A percentile compares a stretch with the other conserved stretches of the same genome.
These are phyloP conservation scores for Metarhizium guizhouense DNA, from an alignment of 2,329 filamentous ascomycete species.

Conservation along the genomic window DNA sequence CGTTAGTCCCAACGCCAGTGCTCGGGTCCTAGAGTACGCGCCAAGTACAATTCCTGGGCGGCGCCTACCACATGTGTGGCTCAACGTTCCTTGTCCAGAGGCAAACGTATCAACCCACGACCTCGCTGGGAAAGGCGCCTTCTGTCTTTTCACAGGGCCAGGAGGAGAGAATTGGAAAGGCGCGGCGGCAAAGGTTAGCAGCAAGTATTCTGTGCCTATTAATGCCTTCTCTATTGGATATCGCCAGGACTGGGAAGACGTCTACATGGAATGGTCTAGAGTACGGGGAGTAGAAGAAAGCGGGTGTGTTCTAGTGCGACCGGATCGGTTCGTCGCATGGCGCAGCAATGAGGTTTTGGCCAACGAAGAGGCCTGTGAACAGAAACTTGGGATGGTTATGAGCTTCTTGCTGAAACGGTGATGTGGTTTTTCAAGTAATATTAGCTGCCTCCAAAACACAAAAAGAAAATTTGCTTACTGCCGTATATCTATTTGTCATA, in stretches of 20 bases:
- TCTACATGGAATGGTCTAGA: conserved; percentile 51
- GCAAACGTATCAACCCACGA: conserved; percentile 47
- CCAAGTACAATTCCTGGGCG: conserved; percentile 49
- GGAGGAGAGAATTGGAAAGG: conserved; percentile 45
- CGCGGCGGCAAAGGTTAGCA: conserved; percentile 32
- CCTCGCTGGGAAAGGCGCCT: conserved; percentile 45
- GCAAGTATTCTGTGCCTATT: conserved; percentile 35
- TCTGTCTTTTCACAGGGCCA: conserved; percentile 43
- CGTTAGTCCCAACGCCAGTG: conserved; percentile 24
- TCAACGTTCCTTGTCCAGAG: conserved; percentile 38
- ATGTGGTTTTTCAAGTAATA: too few relatives aligned
- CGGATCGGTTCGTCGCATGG: conserved; percentile 52
- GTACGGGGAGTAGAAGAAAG: conserved; percentile 45
- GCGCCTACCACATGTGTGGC: conserved; percentile 54
- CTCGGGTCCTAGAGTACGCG: conserved; percentile 28
- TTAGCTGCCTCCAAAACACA: too few relatives aligned
- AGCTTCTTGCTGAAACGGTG: too few relatives aligned
- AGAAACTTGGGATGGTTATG: too few relatives aligned
- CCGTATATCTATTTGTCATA: too few relatives aligned
- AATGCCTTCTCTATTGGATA: conserved; percentile 45
- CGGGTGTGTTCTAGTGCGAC: conserved; percentile 48
- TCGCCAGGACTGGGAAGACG: conserved; percentile 50
- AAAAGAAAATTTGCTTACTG: too few relatives aligned
- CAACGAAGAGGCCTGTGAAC: too few relatives aligned
- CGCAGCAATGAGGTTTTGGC: too few relatives aligned